Base-by-base conservation (phyloP, 495 filamentous ascomycete genomes). In the Cryomyces minteri region DNA sequence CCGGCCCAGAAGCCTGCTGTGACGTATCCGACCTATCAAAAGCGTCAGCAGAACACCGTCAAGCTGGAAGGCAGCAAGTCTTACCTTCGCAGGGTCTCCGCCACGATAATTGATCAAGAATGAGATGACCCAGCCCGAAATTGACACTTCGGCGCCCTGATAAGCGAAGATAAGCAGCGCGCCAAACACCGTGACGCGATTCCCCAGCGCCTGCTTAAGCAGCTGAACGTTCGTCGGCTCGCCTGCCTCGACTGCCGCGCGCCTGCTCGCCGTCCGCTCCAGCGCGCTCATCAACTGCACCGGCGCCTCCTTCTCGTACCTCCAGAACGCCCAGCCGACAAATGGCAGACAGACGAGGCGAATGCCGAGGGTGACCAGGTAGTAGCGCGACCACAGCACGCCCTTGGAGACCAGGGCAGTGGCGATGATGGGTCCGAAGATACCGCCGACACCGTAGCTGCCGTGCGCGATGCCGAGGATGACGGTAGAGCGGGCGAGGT, bases 1-100 rank as follows among this genome's bases (percentile, higher is more conserved):
- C 83, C 82, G 6, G 31, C 81, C 84, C 84, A 88, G 61, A 88
- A 92, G 4, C 83, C 84, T 0, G 82, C 67, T 18, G 81, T 86
- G 4, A 88, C 83, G 56, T 86, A 88, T 11, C 85, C 84, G 6
- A 87, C 18, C 18, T 25, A 25, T 25, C 18, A 25, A 25, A 25
- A 25, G 18, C 18, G 18, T 25, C 18, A 25, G 18, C 18, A 25
- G 18, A 25, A 2, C 18, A 2, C 18, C 18, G 18, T 25, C 18
- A 25, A 25, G 18, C 18, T 25, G 18, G 18, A 25, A 2, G 18
- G 18, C 1, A 25, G 18, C 18, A 25, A 25, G 2, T 2, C 18
- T 25, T 25, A 25, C 79, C 4, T 66, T 62, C 6, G 68, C 61
- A 4, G 80, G 79, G 47, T 77, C 62, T 8, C 80, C 81, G 52